phyloP scores from a whole-genome alignment of 139 green algal species.

The Tetradesmus lagerheimii region DNA sequence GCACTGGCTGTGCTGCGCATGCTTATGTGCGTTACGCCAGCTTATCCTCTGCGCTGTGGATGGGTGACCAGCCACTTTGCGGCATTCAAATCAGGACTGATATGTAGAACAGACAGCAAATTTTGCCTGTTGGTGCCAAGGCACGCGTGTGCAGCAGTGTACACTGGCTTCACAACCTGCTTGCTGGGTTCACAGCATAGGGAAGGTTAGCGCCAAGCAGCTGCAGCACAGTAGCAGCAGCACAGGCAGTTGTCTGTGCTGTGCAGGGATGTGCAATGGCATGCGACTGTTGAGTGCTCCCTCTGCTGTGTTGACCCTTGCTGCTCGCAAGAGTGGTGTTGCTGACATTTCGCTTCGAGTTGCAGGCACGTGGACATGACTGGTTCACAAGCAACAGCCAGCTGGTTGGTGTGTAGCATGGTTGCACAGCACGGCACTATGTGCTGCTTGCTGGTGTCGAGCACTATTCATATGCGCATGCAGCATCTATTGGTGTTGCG shows the following conservation, averaged over 20 bases:
- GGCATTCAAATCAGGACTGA: not conserved
- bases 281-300: not conserved
- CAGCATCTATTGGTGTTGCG: not conserved
- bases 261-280: not conserved
- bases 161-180: not conserved
- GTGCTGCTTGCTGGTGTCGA: too few relatives aligned
- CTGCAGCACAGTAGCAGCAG: not conserved
- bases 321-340: not conserved
- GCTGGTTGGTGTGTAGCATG: not conserved
- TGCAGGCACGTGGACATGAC: not conserved
- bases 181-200: not conserved
- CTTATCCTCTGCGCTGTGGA: not conserved
- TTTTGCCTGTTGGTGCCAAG: not conserved
- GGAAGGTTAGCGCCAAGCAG: not conserved
- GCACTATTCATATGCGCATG: too few relatives aligned
- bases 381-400: not conserved
- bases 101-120: not conserved
- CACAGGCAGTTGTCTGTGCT: not conserved
- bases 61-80: not conserved
- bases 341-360: not conserved
- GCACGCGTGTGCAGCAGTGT: not conserved
- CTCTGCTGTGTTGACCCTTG: not conserved
- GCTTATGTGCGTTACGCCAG: not conserved
- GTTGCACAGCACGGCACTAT: not conserved
- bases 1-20: not conserved